A percentile compares a stretch with the other conserved stretches of the same genome.
phyloP scores from a whole-genome alignment of 202 grass and related monocot species.

The Panicum hallii region DNA sequence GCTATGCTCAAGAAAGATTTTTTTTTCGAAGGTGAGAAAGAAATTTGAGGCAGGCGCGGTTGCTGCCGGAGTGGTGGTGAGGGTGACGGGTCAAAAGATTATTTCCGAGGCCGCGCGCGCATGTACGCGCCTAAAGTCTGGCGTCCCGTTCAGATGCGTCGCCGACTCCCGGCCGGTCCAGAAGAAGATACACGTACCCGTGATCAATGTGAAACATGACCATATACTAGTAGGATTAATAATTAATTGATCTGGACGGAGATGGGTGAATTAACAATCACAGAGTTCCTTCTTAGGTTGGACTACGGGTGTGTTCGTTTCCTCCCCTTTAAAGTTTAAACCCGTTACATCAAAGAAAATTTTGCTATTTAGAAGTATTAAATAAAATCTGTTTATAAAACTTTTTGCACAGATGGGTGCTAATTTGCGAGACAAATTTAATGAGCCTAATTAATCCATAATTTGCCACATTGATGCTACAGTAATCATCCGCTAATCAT shows the following conservation, averaged over 20 bases:
- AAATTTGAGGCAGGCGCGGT: background rate
- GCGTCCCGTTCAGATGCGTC: background rate
- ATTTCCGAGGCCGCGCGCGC: background rate
- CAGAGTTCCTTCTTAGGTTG: too few relatives aligned
- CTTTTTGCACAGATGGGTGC: too few relatives aligned
- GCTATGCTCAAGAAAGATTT: background rate
- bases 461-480: too few relatives aligned
- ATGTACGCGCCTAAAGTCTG: background rate
- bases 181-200: background rate
- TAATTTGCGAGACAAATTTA: too few relatives aligned
- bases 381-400: too few relatives aligned
- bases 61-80: background rate
- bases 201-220: conserved; percentile 14
- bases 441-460: too few relatives aligned
- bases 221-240: too few relatives aligned
- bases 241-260: background rate
- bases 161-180: background rate
- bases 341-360: too few relatives aligned
- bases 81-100: conserved; percentile 13
- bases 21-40: background rate
- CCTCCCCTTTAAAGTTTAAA: too few relatives aligned
- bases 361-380: too few relatives aligned
- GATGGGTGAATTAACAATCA: background rate
- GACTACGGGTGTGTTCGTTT: too few relatives aligned
- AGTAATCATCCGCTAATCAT: too few relatives aligned